Base-by-base conservation (phyloP, 208 protist species). In the Leishmania lainsoni region DNA sequence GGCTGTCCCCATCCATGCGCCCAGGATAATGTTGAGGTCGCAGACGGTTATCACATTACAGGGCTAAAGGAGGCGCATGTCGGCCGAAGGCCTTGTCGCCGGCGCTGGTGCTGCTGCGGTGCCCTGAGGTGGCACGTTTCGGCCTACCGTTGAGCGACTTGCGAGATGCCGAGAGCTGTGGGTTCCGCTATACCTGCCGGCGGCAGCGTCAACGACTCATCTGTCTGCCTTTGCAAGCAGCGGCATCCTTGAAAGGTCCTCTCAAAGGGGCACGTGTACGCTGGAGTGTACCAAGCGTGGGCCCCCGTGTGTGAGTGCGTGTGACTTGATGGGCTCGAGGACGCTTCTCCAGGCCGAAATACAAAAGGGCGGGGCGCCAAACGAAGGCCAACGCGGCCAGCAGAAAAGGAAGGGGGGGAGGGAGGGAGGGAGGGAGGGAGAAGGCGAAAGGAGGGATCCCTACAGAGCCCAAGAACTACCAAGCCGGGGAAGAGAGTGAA, bases 1-100 rank as follows among this genome's bases (percentile, higher is more conserved):
- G 87, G 87, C 42, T 85, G 85, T n/a, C 89, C 87, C 89, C 87
- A 16, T 78, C 70, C 59, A 88, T 91, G 45, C 79, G 87, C 20
- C 78, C 85, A n/a, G 81, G 58, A 88, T 78, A 71, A 54, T 89
- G 22, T 89, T 69, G 72, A 56, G 78, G 79, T 86, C 86, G 80
- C 70, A 78, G 49, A 79, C 54, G 39, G 52, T n/a, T n/a, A 49
- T 29, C 35, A 66, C 29, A 32, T 61, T 65, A 26, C 66, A 68
- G 66, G 68, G 69, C 45, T 65, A 56, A 12, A 79, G 20, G 12
- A 39, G 17, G 26, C 66, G 75, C 54, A 79, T 79, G 68, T 63
- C 79, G 10, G 56, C 52, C 52, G 80, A 54, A n/a, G 76, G 42
- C 42, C 42, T 45, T 51, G 32, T 39, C 51, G 4, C 17, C 72